phyloP scores from a whole-genome alignment of 2,329 filamentous ascomycete species.

The Phyllosticta capitalensis region DNA sequence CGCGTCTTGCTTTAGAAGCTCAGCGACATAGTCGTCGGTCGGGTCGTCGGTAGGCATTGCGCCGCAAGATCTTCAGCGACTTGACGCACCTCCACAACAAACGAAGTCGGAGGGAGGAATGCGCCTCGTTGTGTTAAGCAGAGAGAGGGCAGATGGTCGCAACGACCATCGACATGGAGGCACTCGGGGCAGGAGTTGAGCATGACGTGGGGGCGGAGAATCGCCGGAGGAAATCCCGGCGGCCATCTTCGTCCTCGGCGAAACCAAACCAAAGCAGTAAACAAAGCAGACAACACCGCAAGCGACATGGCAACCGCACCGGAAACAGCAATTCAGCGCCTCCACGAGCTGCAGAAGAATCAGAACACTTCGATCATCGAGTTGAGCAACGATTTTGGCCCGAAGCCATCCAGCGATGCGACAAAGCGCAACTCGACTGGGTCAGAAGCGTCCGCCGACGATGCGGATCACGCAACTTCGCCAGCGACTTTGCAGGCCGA shows the following conservation, averaged over 20 bases:
- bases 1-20: constrained; percentile 71
- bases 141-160: constrained; percentile 1
- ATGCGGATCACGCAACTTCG: constrained; percentile 54
- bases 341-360: constrained; percentile 48
- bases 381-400: constrained; percentile 65
- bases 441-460: constrained; percentile 62
- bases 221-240: not conserved
- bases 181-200: constrained; percentile 38
- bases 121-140: not conserved
- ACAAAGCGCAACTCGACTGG: constrained; percentile 42
- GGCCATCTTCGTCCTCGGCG: not conserved
- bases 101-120: not conserved
- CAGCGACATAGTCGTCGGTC: constrained; percentile 71
- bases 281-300: constrained; percentile 1
- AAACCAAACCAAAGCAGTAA: not conserved
- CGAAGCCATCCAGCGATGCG: constrained; percentile 35
- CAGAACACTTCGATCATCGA: constrained; percentile 62
- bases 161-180: not conserved
- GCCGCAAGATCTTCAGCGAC: not conserved
- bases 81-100: not conserved
- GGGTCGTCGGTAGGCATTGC: constrained; percentile 30
- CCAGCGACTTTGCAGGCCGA: constrained; percentile 75
- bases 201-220: constrained; percentile 8
- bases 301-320: constrained; percentile 2
- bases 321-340: constrained; percentile 12